Conservation (phyloP, 176 grass and related monocot species). For the Eleusine indica region DNA sequence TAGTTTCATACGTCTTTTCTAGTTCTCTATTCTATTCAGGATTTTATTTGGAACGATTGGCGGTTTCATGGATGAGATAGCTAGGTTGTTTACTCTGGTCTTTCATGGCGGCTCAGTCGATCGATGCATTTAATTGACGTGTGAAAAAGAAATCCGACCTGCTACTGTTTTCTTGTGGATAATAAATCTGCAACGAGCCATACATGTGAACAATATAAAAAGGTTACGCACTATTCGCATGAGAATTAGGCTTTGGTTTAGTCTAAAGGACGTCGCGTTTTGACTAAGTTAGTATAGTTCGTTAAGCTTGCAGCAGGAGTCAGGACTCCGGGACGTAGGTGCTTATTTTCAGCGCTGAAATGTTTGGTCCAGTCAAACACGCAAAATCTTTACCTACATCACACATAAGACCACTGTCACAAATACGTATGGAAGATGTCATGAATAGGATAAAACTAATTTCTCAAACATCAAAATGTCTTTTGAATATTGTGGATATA, state of each 20-base stretch:
- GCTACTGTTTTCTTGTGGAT: not conserved
- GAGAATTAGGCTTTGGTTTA: conserved; percentile 13
- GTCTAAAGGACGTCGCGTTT: conserved; percentile 23
- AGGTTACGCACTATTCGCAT: not conserved
- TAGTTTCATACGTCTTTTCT: not conserved
- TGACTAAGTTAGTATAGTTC: not conserved
- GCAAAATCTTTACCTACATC: conserved; percentile 15
- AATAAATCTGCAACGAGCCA: not conserved
- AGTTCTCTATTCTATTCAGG: not conserved
- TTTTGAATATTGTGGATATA: not conserved
- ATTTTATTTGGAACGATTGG: not conserved
- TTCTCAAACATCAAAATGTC: not conserved
- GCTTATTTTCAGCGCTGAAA: conserved; percentile 12
- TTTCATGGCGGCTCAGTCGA: not conserved
- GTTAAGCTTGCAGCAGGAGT: conserved; percentile 23
- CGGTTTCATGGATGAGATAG: not conserved
- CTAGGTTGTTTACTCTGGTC: not conserved
- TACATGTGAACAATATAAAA: not conserved
- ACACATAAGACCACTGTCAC: conserved; percentile 22
- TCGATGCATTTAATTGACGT: not conserved
- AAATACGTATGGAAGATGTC: conserved; percentile 4
- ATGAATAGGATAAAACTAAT: not conserved
- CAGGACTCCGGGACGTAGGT: not conserved
- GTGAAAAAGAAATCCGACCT: not conserved
- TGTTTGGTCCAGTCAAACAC: conserved; percentile 26